Evolutionary conservation across 176 grass and related monocot species (phyloP).

Genomic region (Puccinellia tenuiflora): DNA sequence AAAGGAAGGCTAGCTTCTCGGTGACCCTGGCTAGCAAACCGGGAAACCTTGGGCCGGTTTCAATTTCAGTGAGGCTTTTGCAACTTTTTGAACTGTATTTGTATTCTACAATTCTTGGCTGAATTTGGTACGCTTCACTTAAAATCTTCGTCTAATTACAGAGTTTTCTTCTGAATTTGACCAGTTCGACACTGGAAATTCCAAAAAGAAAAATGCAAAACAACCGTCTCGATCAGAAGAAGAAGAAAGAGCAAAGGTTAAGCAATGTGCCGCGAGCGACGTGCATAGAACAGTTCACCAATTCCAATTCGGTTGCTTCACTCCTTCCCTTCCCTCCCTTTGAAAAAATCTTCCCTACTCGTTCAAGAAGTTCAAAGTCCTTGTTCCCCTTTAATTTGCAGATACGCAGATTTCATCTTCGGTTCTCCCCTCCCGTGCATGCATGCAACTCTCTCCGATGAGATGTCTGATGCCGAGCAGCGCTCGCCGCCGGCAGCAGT

Average conservation of each 20-base stretch:
- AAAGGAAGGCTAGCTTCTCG: background rate
- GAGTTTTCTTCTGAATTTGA: background rate
- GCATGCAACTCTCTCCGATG: slow-evolving; percentile 4
- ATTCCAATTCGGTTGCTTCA: slow-evolving; percentile 44
- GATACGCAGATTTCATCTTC: background rate
- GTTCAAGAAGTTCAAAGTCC: too few relatives aligned
- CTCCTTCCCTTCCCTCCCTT: slow-evolving; percentile 33
- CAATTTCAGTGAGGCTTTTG: background rate
- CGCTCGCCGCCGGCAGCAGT: background rate
- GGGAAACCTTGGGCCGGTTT: background rate
- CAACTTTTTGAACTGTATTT: background rate
- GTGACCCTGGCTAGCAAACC: background rate
- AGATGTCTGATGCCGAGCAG: background rate
- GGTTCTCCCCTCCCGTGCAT: background rate
- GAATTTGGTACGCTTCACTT: background rate
- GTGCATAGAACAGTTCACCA: background rate
- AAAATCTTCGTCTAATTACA: background rate
- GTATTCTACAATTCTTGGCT: background rate
- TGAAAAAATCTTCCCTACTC: background rate
- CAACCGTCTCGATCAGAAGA: background rate
- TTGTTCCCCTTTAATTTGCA: too few relatives aligned
- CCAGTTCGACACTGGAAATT: background rate
- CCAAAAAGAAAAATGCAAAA: background rate
- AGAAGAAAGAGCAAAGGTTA: background rate
- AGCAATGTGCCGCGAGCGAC: background rate